These are phyloP conservation scores for Solanum appendiculatum DNA, from an alignment of 257 asterid genomes.

Conservation along the genomic window DNA sequence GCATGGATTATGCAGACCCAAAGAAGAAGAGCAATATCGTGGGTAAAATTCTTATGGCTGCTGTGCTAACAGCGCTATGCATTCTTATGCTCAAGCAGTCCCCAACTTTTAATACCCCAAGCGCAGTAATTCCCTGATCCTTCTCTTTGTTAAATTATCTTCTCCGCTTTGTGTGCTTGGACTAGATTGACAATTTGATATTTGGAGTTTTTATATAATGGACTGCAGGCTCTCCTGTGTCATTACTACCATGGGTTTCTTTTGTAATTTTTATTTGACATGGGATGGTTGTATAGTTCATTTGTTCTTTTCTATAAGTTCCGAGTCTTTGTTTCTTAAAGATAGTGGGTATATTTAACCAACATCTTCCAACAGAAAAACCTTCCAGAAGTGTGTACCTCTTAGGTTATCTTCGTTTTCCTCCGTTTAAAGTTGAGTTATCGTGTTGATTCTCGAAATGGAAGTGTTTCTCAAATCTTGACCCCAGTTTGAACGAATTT, in stretches of 20 bases:
- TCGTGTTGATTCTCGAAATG: neutral
- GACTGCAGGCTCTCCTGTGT: neutral
- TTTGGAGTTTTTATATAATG: neutral
- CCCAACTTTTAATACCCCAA: slow-evolving; percentile 30
- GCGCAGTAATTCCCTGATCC: slow-evolving; percentile 12
- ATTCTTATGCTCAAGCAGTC: slow-evolving; percentile 35
- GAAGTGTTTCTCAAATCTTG: neutral
- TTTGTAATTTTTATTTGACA: neutral
- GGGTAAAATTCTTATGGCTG: slow-evolving; percentile 35
- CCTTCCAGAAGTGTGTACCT: neutral
- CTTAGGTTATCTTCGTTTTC: neutral
- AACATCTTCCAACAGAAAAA: neutral
- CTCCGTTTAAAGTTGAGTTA: neutral
- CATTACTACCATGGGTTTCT: neutral
- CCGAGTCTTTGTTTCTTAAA: neutral
- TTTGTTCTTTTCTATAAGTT: neutral
- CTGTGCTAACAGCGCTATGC: slow-evolving; percentile 32
- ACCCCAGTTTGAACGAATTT: neutral
- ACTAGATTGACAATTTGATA: neutral
- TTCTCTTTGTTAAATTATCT: neutral
- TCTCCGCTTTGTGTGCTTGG: neutral
- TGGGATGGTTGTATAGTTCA: neutral
- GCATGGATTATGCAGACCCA: slow-evolving; percentile 84
- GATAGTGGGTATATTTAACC: neutral
- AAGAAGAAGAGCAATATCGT: slow-evolving; percentile 40